Conservation (phyloP, 169 alveolate genomes). For the Cardiosporidium cionae region DNA sequence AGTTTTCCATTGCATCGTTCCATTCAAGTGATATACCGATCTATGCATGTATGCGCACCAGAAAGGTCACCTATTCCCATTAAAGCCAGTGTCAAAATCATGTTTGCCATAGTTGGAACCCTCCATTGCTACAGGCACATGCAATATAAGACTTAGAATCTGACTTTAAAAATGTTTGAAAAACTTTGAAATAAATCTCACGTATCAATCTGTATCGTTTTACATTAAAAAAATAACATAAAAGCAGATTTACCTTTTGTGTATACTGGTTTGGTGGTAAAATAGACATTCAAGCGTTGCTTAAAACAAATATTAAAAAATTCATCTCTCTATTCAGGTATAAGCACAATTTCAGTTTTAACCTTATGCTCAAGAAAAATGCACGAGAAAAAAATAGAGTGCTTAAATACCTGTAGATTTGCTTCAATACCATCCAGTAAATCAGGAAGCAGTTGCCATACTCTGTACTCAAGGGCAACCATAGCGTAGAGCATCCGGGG, state of each 20-base stretch:
- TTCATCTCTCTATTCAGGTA: too few relatives aligned
- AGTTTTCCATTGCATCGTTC: neutral
- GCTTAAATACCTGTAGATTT: conserved; percentile 45
- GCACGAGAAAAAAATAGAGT: too few relatives aligned
- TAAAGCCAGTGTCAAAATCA: conserved; percentile 48
- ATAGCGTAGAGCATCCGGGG: conserved; percentile 68
- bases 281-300: too few relatives aligned
- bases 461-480: conserved; percentile 66
- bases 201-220: too few relatives aligned
- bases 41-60: neutral
- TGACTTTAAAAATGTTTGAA: too few relatives aligned
- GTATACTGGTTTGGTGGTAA: too few relatives aligned
- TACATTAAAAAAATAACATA: too few relatives aligned
- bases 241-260: too few relatives aligned
- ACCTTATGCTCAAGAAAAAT: too few relatives aligned
- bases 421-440: conserved; percentile 47
- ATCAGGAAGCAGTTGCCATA: conserved; percentile 59
- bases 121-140: conserved; percentile 47
- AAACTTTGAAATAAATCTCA: too few relatives aligned
- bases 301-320: too few relatives aligned
- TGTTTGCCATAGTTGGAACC: conserved; percentile 44
- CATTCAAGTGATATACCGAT: neutral
- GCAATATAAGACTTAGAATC: neutral
- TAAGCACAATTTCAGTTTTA: too few relatives aligned
- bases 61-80: conserved; percentile 45